Base-by-base conservation (phyloP, 192 early-diverging fungal genomes). In the Spizellomyces punctatus region DNA sequence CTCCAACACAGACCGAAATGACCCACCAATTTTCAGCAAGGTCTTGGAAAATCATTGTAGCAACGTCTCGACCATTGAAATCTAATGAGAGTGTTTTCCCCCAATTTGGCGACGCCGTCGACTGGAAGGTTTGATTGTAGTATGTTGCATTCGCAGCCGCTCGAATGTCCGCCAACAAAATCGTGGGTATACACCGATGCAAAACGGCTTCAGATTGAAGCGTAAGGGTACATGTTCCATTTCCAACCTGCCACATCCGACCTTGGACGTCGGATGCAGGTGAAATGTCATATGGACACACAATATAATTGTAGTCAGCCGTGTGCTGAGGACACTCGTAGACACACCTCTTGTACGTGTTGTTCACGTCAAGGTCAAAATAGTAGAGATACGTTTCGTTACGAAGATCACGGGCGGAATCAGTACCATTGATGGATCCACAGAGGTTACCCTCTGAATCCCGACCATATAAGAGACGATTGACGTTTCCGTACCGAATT, bases 401-500 rank as follows among this genome's bases (percentile, higher is more conserved):
- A 22, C 16, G 14, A 2, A 78, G 46, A 50, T 78, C 72, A 27
- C 77, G 66, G 6, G 74, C 46, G 6, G 73, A 76, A 43, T 78
- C 73, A 6, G 14, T 17, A 10, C 72, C 63, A 8, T 45, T 54
- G 57, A n/a, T 19, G 8, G 55, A 19, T n/a, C 77, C 77, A 65
- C 77, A 78, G 43, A 78, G 52, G 52, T 78, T 78, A 8, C 77
- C 77, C 45, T 74, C 77, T 6, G 77, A 73, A 56, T 78, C 77
- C 41, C 72, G 77, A 14, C 62, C 65, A 46, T 74, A 68, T 19
- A 74, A 27, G 22, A 74, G 67, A 8, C 70, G 67, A 64, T 49
- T 56, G 46, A 61, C 57, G 76, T 79, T 58, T 0, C 77, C 77
- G 46, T 69, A 63, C 14, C 59, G 42, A 65, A 79, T 47, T 43